Evolutionary conservation across 2,329 filamentous ascomycete species (phyloP).

Genomic region (Juglanconis sp.): DNA sequence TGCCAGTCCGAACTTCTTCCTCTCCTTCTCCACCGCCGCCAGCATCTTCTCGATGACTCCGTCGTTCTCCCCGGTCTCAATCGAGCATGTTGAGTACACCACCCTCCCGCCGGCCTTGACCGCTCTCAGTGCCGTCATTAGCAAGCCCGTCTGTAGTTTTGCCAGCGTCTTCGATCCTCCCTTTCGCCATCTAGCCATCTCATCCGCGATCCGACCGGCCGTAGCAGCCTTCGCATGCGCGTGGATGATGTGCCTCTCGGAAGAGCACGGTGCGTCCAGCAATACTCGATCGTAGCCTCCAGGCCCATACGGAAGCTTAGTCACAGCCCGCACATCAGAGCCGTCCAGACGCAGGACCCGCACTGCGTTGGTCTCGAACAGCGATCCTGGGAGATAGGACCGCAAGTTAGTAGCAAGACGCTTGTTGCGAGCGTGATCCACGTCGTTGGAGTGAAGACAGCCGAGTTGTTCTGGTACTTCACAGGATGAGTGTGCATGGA

Average conservation of each 20-base stretch:
- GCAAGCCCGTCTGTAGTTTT: slow-evolving; percentile 30
- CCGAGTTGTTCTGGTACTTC: slow-evolving; percentile 22
- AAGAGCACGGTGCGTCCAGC: slow-evolving; percentile 39
- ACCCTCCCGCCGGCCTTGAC: slow-evolving; percentile 33
- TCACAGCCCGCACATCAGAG: slow-evolving; percentile 23
- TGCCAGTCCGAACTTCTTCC: slow-evolving; percentile 28
- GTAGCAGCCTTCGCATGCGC: slow-evolving; percentile 28
- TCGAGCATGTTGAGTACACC: slow-evolving; percentile 39
- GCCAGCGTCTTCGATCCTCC: slow-evolving; percentile 33
- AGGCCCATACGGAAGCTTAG: slow-evolving; percentile 26
- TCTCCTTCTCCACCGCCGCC: slow-evolving; percentile 32
- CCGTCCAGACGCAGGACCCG: slow-evolving; percentile 26
- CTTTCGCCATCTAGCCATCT: slow-evolving; percentile 35
- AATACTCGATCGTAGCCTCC: slow-evolving; percentile 38
- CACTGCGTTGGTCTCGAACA: slow-evolving; percentile 23
- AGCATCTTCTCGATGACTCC: slow-evolving; percentile 34
- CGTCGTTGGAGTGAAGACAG: slow-evolving; percentile 36
- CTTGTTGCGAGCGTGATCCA: slow-evolving; percentile 29
- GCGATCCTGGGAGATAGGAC: slow-evolving; percentile 23
- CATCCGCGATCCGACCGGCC: slow-evolving; percentile 29
- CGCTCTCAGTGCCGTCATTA: slow-evolving; percentile 33
- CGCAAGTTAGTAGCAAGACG: slow-evolving; percentile 28
- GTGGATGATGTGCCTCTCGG: slow-evolving; percentile 37
- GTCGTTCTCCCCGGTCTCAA: slow-evolving; percentile 38
- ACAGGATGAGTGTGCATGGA: slow-evolving; percentile 16